Base-by-base conservation (phyloP, 768 basidiomycete genomes). In the Austroboletus festivus region DNA sequence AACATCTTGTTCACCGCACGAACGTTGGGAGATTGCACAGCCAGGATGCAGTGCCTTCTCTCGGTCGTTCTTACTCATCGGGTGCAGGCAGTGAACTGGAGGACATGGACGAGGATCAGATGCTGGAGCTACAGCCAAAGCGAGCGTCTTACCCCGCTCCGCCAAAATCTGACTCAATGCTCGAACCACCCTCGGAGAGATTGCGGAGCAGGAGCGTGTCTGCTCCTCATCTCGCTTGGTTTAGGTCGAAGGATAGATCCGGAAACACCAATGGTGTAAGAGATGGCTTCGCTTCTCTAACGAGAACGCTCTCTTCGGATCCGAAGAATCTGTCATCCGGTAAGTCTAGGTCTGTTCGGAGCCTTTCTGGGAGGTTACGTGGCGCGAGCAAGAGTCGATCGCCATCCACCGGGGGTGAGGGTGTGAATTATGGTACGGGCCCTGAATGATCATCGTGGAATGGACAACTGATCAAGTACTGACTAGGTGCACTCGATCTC, bases 1-100 rank as follows among this genome's bases (percentile, higher is more conserved):
- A 86, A 46, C 80, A 81, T 48, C 73, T 95, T 2, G 73, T 82
- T 10, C 73, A 77, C 23, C 89, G 89, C 59, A 87, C 90, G 0
- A 73, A 76, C 39, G 78, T 82, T 1, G 83, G 93, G 19, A 78
- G 93, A 46, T 69, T 94, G 31, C 83, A 84, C 46, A 75, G 78
- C 13, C 93, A 96, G 65, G 93, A 95, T 56, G 88, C 90, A 7
- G 65, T 78, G 3, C 75, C 50, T 24, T 52, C 57, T 2, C 30
- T 82, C 37, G 20, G 22, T 16, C 52, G 73, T 72, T 30, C 58
- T 65, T 15, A 56, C 46, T 44, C 53, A 65, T 56, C 28, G 5
- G 28, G 12, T 30, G 28, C 18, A 34, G 22, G n/a, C 20, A 21
- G 22, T 24, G 11, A n/a, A 20, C 12, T 20, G 2, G 35, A 42